Evolutionary conservation across 2,329 filamentous ascomycete genomes (phyloP), one percentile per base, ranked within the genome.

Genomic region (Colletotrichum siamense): DNA sequence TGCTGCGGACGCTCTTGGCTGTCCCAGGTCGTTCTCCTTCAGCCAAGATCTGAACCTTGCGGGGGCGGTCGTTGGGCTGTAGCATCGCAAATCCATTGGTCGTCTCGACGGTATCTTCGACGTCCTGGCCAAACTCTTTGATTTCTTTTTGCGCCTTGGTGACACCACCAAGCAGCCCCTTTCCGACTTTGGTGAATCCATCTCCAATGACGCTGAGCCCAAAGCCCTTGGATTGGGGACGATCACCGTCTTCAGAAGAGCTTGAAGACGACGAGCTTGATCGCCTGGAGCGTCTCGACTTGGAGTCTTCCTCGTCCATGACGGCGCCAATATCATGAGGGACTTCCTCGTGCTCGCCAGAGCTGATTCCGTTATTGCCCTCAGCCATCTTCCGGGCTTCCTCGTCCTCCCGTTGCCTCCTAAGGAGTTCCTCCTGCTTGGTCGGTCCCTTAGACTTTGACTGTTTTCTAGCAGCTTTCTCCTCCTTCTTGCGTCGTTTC

Each of bases 401-500:
- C 5, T 84, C 85, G 76, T 92, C 90, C 73, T 89, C 86, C 32
- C 82, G 84, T 73, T 87, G 89, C 62, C 87, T 83, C 67, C 87
- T 89, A 24, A 87, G 83, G 3, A 85, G 83, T 52, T 82, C 88
- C 78, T 92, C 89, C 18, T 87, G 81, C 79, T 91, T 92, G 55
- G 87, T 89, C 22, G 89, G 83, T 1, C 86, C 85, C 72, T 89
- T 89, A 32, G 86, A 84, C 73, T 88, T 89, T 34, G 85, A 82
- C 63, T 88, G 85, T 74, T 88, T 91, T n/a, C 92, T 91, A 2
- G 87, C 86, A 78, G 90, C 90, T 82, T 94, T 96, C 57, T 93
- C 93, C 8, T 92, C 91, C 67, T 91, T 91, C 68, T 89, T 88
- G 71, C 89, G 83, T 80, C 92, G 88, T 82, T 96, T 94, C n/a